Percentiles rank a stretch among this genome's conserved stretches.
Evolutionary conservation across 768 basidiomycete species (phyloP).

Genomic region (Boletellus ananiceps): DNA sequence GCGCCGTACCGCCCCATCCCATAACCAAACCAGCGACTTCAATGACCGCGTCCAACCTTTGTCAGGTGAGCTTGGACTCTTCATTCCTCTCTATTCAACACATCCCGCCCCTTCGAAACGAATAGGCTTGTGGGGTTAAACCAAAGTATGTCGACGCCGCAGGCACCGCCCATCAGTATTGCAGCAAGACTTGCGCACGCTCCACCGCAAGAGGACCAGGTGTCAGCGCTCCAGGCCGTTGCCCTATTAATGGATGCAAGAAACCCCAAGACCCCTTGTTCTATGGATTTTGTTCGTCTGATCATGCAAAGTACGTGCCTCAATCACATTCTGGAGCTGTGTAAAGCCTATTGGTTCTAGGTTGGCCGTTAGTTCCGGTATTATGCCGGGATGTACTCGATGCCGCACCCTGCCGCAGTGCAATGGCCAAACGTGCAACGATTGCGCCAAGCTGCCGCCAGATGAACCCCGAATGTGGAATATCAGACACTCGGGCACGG

Average conservation of each 20-base stretch:
- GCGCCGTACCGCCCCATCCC: constrained; percentile 1
- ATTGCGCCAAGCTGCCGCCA: constrained; percentile 45
- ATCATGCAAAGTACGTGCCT: constrained; percentile 49
- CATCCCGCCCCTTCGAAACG: constrained; percentile 4
- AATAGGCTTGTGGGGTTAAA: constrained; percentile 53
- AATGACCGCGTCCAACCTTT: constrained; percentile 23
- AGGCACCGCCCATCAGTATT: constrained; percentile 55
- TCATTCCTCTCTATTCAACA: constrained; percentile 13
- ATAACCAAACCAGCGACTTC: constrained; percentile 2
- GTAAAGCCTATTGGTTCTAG: constrained; percentile 29
- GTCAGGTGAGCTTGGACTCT: constrained; percentile 23
- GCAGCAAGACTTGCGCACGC: constrained; percentile 58
- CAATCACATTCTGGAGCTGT: not conserved
- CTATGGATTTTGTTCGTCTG: constrained; percentile 54
- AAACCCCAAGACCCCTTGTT: constrained; percentile 47
- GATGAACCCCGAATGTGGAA: constrained; percentile 45
- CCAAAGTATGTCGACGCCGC: constrained; percentile 59
- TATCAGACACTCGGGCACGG: constrained; percentile 40
- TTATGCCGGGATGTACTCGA: constrained; percentile 45
- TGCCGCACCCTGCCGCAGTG: constrained; percentile 47
- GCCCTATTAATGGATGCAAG: constrained; percentile 49
- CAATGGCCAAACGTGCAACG: constrained; percentile 44
- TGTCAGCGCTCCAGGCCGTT: constrained; percentile 35
- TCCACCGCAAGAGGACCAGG: constrained; percentile 31
- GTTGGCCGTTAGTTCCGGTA: constrained; percentile 47